Evolutionary conservation across 2,329 filamentous ascomycete genomes (phyloP).

Genomic region (Ilyonectria mors-panacis): DNA sequence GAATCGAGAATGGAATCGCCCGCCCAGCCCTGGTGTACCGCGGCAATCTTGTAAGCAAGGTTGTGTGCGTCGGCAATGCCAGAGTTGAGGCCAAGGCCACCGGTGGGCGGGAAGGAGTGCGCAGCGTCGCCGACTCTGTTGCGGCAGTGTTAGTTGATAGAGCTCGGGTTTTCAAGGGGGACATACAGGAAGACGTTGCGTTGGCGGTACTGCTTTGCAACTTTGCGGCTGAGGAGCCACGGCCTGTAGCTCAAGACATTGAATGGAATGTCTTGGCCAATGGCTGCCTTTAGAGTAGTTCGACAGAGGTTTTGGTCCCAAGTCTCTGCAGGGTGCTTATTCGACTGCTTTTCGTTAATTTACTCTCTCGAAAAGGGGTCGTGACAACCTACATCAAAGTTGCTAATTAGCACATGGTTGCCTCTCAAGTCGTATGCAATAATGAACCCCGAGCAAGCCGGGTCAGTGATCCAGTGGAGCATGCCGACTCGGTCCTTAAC

Average conservation of each 20-base stretch:
- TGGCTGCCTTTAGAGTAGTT: slow-evolving; percentile 37
- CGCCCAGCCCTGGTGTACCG: slow-evolving; percentile 52
- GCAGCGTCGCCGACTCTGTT: slow-evolving; percentile 49
- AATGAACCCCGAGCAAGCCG: slow-evolving; percentile 59
- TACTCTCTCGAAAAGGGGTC: background rate
- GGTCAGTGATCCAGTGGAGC: slow-evolving; percentile 62
- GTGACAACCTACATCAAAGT: slow-evolving; percentile 52
- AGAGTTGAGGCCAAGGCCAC: slow-evolving; percentile 52
- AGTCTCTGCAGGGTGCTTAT: slow-evolving; percentile 15
- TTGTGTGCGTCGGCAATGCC: slow-evolving; percentile 52
- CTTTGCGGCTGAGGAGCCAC: slow-evolving; percentile 54
- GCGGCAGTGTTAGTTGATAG: background rate
- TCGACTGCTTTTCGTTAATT: slow-evolving; percentile 1
- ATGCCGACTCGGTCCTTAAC: slow-evolving; percentile 57
- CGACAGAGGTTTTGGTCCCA: slow-evolving; percentile 21
- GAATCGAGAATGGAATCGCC: slow-evolving; percentile 51
- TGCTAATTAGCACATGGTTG: slow-evolving; percentile 61
- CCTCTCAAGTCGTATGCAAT: slow-evolving; percentile 59
- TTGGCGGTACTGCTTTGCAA: slow-evolving; percentile 54
- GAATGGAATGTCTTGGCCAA: slow-evolving; percentile 52
- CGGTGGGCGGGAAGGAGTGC: slow-evolving; percentile 53
- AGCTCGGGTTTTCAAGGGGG: background rate
- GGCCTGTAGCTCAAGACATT: slow-evolving; percentile 58
- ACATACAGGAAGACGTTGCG: slow-evolving; percentile 38
- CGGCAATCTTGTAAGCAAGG: slow-evolving; percentile 55